Conservation (phyloP, 2,329 filamentous ascomycete species). For the Botrytis tulipae region DNA sequence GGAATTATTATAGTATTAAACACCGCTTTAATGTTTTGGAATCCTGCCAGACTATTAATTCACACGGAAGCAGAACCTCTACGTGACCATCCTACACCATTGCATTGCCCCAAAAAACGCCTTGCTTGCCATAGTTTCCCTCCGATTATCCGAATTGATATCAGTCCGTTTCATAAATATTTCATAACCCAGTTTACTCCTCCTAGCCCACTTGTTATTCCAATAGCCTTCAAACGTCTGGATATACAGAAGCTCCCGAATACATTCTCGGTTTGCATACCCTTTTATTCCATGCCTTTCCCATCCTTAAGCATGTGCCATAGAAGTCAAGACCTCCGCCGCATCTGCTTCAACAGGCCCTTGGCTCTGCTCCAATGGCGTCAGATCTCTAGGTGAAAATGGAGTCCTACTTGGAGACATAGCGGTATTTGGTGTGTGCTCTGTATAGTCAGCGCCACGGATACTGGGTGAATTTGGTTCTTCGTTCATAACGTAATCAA, state of each 20-base stretch:
- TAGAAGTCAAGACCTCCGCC: conserved; percentile 33
- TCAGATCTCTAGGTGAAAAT: conserved; percentile 13
- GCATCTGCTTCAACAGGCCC: conserved; percentile 28
- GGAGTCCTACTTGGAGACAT: conserved; percentile 20
- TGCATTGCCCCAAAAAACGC: background rate
- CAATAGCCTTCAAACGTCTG: background rate
- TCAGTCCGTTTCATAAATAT: background rate
- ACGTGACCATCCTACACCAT: background rate
- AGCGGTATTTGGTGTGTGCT: conserved; percentile 22
- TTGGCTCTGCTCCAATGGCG: conserved; percentile 21
- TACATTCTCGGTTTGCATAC: background rate
- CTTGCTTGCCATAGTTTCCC: background rate
- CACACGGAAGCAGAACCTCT: background rate
- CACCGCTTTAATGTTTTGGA: background rate
- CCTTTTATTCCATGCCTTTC: background rate
- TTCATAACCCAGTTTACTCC: background rate
- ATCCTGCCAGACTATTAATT: background rate
- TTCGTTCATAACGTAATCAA: conserved; percentile 20
- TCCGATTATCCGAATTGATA: background rate
- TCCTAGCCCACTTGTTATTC: background rate
- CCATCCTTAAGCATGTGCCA: conserved; percentile 29
- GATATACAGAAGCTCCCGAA: background rate
- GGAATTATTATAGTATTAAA: background rate
- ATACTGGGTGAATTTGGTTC: background rate
- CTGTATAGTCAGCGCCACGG: conserved; percentile 13